Conservation (phyloP, 371 early-diverging fungal species). For the Mortierella polycephala region DNA sequence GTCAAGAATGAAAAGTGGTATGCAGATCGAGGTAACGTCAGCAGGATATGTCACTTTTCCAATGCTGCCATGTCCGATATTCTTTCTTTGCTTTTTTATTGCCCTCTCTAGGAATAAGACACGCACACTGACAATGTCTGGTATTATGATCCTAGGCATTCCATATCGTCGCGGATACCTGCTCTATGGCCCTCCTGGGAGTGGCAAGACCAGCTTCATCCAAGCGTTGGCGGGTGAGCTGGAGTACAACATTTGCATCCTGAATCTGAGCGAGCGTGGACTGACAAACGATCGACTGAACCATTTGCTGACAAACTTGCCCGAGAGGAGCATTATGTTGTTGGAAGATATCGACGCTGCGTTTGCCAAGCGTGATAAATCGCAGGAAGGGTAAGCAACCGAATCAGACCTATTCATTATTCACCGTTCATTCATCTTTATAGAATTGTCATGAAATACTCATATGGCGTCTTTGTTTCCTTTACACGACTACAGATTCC, state of each 20-base stretch:
- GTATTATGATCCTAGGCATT: constrained; percentile 67
- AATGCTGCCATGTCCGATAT: background rate
- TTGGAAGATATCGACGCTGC: constrained; percentile 99
- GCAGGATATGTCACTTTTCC: background rate
- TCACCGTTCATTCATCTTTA: background rate
- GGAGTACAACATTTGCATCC: constrained; percentile 97
- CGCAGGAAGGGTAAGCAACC: constrained; percentile 36
- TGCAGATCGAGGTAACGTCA: constrained; percentile 79
- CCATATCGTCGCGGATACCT: constrained; percentile 98
- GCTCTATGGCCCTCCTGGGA: constrained; percentile 99
- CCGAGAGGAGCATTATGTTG: constrained; percentile 95
- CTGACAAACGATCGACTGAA: constrained; percentile 96
- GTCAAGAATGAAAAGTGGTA: constrained; percentile 94
- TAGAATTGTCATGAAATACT: background rate
- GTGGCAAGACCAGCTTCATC: constrained; percentile 98
- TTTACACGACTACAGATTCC: constrained; percentile 60
- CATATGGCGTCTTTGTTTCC: background rate
- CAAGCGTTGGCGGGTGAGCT: constrained; percentile 98
- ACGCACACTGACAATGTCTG: too few species aligned
- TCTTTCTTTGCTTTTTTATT: background rate
- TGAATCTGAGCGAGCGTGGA: constrained; percentile 93
- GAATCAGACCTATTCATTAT: background rate
- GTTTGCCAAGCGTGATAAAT: constrained; percentile 78
- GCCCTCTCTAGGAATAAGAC: background rate
- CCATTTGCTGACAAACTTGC: constrained; percentile 92